Evolutionary conservation across 805 yeast genomes (phyloP).

Genomic region (Schwanniomyces vanrijiae): DNA sequence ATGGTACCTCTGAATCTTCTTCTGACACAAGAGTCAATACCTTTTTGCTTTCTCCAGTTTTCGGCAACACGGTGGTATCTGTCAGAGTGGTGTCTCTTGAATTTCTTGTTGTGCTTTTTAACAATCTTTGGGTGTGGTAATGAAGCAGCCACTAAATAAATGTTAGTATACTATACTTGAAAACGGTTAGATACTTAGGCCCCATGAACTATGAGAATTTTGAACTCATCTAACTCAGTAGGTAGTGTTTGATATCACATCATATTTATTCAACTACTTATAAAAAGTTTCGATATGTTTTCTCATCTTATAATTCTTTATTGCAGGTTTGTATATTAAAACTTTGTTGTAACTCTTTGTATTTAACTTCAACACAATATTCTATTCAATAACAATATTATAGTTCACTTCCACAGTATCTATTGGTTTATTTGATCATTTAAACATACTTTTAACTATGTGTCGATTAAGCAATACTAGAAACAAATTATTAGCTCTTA

Average conservation of each 20-base stretch:
- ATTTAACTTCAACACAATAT: neutral
- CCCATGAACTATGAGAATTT: neutral
- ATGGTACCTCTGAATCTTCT: constrained; percentile 99
- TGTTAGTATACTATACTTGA: constrained; percentile 14
- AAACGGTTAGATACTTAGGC: neutral
- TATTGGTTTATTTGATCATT: neutral
- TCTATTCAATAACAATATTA: neutral
- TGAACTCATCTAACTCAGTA: no score
- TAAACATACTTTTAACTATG: constrained; percentile 7
- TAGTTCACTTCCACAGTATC: neutral
- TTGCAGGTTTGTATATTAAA: no score
- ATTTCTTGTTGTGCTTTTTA: constrained; percentile 98
- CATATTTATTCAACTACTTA: no score
- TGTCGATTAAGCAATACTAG: constrained; percentile 4
- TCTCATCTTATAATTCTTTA: no score
- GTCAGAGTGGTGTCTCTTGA: constrained; percentile 99
- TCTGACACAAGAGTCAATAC: constrained; percentile 99
- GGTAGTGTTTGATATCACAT: no score
- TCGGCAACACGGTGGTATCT: constrained; percentile 97
- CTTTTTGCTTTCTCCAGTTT: constrained; percentile 99
- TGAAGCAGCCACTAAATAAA: constrained; percentile 80
- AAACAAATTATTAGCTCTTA: constrained; percentile 1
- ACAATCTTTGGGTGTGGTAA: constrained; percentile 99
- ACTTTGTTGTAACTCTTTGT: no score
- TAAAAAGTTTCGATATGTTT: no score